Evolutionary conservation across 768 basidiomycete genomes (phyloP).

Genomic region (Cytidiella melzeri): DNA sequence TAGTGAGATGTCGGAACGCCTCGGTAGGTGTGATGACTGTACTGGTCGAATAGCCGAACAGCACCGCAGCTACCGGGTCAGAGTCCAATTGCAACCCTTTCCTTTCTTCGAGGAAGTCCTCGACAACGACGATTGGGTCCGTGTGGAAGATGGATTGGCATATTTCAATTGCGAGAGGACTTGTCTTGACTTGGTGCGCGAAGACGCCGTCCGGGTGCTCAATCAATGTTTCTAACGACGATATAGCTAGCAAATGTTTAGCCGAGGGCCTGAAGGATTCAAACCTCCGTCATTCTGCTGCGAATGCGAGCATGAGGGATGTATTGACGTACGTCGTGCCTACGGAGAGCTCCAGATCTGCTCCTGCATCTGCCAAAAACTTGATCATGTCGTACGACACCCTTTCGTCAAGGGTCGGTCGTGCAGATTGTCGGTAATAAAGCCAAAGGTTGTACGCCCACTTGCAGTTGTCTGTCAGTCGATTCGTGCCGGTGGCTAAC

Average conservation of each 20-base stretch:
- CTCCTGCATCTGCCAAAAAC: not conserved
- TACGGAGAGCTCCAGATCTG: not conserved
- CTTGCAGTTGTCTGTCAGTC: not conserved
- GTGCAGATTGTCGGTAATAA: too few relatives aligned
- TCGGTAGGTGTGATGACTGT: not conserved
- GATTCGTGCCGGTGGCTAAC: not conserved
- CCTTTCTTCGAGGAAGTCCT: not conserved
- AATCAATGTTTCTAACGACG: not conserved
- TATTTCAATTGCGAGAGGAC: not conserved
- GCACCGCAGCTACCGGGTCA: not conserved
- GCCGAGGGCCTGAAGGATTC: too few relatives aligned
- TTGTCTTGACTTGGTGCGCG: not conserved
- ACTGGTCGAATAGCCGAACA: not conserved
- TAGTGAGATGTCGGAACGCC: not conserved
- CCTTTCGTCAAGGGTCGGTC: too few relatives aligned
- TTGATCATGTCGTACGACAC: not conserved
- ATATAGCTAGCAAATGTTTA: not conserved
- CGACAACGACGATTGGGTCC: not conserved
- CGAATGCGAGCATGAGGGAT: not conserved
- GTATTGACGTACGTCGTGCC: not conserved
- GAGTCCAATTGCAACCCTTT: not conserved
- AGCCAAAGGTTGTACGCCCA: not conserved
- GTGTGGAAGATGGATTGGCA: not conserved
- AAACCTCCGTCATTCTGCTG: too few relatives aligned
- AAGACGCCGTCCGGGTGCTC: not conserved